Conservation (phyloP, 2,329 filamentous ascomycete species). For the Penicillium psychrosexuale region DNA sequence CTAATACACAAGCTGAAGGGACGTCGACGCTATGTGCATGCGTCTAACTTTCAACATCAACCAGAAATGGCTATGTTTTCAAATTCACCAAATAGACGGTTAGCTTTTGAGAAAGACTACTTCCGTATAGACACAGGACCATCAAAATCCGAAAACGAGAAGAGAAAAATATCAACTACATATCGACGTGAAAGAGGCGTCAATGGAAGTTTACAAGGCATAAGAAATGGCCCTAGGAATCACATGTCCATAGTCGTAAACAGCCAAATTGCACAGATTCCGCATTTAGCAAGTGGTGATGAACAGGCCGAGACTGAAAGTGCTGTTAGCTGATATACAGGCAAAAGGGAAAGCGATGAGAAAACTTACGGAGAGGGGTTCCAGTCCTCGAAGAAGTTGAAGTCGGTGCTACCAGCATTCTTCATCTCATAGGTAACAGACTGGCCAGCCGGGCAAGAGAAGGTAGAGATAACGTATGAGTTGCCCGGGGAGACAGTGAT, state of each 20-base stretch:
- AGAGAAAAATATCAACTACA: background rate
- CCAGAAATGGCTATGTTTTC: slow-evolving; percentile 5
- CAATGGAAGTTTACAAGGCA: slow-evolving; percentile 2
- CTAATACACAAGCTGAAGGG: slow-evolving; percentile 3
- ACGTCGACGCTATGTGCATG: background rate
- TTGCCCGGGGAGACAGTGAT: slow-evolving; percentile 53
- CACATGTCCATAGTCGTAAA: background rate
- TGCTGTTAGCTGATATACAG: slow-evolving; percentile 13
- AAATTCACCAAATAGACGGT: background rate
- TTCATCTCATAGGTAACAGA: slow-evolving; percentile 54
- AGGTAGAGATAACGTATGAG: slow-evolving; percentile 53
- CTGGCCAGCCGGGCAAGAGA: slow-evolving; percentile 54
- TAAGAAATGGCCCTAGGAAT: background rate
- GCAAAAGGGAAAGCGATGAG: background rate
- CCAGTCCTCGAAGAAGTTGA: slow-evolving; percentile 64
- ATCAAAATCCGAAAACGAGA: background rate
- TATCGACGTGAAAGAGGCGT: background rate
- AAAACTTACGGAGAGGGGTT: slow-evolving; percentile 50
- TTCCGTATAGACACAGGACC: background rate
- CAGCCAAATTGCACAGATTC: background rate
- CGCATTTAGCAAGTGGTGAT: slow-evolving; percentile 41
- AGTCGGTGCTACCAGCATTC: slow-evolving; percentile 48
- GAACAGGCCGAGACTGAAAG: slow-evolving; percentile 39
- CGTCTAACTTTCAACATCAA: slow-evolving; percentile 2
- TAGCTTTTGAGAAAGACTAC: slow-evolving; percentile 5